Evolutionary conservation across 495 filamentous ascomycete species (phyloP), one percentile per base, ranked within the genome.

Genomic region (Hyphodiscus hymeniophilus): DNA sequence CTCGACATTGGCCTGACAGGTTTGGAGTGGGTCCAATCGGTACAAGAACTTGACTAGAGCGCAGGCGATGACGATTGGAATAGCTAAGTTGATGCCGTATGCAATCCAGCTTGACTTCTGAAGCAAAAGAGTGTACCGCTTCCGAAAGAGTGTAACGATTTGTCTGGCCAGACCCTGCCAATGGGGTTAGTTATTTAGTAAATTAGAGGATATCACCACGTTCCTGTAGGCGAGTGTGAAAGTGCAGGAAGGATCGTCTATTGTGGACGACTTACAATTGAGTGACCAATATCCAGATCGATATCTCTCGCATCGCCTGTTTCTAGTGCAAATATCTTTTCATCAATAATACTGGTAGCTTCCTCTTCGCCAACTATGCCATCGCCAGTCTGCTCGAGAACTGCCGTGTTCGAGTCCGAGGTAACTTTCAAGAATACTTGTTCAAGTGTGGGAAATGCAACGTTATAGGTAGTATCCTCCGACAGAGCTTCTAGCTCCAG

Each of bases 391-490:
- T 50, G 28, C 12, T 53, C 50, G 15, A 40, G 55, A 18, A 57
- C 26, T 3, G 50, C 50, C 10, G 55, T 57, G 18, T 48, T 39
- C 18, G 51, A 48, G 1, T 39, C 50, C 0, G 48, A 45, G 2
- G 55, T 57, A 8, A 57, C 55, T 26, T 54, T 50, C 28, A 57
- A 23, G 39, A 57, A 57, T 7, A 54, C 55, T 22, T 57, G 50
- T 24, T 57, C 55, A 15, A 57, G 30, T 10, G 55, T 57, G 3
- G 55, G 55, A 22, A 57, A 57, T 4, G 39, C 32, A n/a, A 54
- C 50, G 31, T 50, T 38, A 36, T 49, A 57, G 2, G 47, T 47
- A 20, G 16, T 45, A 13, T 53, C 50, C 7, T 57, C 43, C 10
- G 35, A 18, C 17, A 53, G 33, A 33, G 50, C 36, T 36, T 57